These are phyloP conservation scores for Pugionium dolabratum DNA, from an alignment of 345 rosid species.

Conservation along the genomic window DNA sequence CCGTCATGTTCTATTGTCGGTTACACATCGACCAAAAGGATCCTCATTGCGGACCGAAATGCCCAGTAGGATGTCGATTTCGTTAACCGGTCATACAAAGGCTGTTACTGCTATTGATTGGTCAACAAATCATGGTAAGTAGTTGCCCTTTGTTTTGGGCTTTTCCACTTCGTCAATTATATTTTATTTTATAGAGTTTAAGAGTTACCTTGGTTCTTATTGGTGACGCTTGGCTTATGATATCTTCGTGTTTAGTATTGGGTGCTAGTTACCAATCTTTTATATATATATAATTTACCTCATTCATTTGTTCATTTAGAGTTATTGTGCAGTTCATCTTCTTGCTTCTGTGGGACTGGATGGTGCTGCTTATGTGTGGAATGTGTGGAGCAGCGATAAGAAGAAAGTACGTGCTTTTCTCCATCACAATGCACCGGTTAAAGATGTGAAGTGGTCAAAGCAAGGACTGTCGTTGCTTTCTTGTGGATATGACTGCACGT, in stretches of 20 bases:
- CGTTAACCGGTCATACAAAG: slow-evolving; percentile 60
- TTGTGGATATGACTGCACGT: slow-evolving; percentile 75
- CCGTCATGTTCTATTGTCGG: slow-evolving; percentile 42
- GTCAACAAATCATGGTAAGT: slow-evolving; percentile 74
- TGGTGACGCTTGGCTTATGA: slow-evolving; percentile 5
- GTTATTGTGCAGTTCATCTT: slow-evolving; percentile 76
- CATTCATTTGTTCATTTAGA: slow-evolving; percentile 52
- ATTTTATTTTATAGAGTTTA: neutral
- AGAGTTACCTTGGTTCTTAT: neutral
- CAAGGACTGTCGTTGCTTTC: slow-evolving; percentile 61
- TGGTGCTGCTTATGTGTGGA: slow-evolving; percentile 69
- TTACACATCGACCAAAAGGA: slow-evolving; percentile 46
- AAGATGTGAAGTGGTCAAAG: slow-evolving; percentile 74
- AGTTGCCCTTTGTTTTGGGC: neutral
- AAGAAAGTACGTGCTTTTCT: slow-evolving; percentile 58
- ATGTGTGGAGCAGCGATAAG: slow-evolving; percentile 69
- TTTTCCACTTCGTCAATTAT: neutral
- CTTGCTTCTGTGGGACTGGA: slow-evolving; percentile 92
- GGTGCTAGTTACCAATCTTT: neutral
- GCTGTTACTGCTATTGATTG: slow-evolving; percentile 74
- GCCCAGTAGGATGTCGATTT: slow-evolving; percentile 51
- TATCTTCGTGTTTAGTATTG: neutral
- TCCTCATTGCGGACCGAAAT: slow-evolving; percentile 37
- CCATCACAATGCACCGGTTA: slow-evolving; percentile 67
- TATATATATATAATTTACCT: slow-evolving; percentile 26